Evolutionary conservation across 2,329 filamentous ascomycete species (phyloP), one percentile per base, ranked within the genome.

Genomic region (Bipolaris oryzae): DNA sequence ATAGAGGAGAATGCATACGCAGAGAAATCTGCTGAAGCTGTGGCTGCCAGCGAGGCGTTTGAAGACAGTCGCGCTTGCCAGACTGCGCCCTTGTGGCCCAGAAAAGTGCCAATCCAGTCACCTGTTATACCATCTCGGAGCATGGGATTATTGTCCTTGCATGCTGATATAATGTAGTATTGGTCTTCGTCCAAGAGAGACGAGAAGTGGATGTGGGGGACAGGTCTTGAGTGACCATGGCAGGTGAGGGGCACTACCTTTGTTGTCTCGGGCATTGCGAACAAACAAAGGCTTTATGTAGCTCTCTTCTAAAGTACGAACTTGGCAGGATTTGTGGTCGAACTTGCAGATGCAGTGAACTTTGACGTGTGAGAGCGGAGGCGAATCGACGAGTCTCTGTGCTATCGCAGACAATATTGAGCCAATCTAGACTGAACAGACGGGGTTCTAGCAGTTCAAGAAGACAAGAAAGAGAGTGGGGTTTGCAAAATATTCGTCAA

Each of bases 91-190:
- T 99, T 98, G 81, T 99, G 95, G 38, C 95, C 95, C 70, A 99
- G 89, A 75, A 98, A 98, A 35, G 95, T 98, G 46, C 95, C 95
- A 68, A 98, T 98, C 72, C 73, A 75, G 49, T 75, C 73, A 33
- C 95, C 95, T 45, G 94, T 99, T 60, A 96, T 85, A 61, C 95
- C 95, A 79, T 98, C 92, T 64, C 95, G 91, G 68, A 99, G 89
- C 93, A 98, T 98, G 48, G 95, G 95, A 76, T 98, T 98, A 73
- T 94, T 94, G 82, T 99, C 95, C 83, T 96, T 96, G 82, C 92
- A 95, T 64, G 93, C 92, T 23, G 93, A 96, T 63, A 97, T 93
- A 72, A 97, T 84, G 76, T 95, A 96, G 78, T 95, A 97, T 63
- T 89, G 86, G 62, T 92, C 90, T 65, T 92, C 89, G 71, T 92